phyloP scores from a whole-genome alignment of 108 stramenopile genomes.

The Pseudonitzschia multiseries region DNA sequence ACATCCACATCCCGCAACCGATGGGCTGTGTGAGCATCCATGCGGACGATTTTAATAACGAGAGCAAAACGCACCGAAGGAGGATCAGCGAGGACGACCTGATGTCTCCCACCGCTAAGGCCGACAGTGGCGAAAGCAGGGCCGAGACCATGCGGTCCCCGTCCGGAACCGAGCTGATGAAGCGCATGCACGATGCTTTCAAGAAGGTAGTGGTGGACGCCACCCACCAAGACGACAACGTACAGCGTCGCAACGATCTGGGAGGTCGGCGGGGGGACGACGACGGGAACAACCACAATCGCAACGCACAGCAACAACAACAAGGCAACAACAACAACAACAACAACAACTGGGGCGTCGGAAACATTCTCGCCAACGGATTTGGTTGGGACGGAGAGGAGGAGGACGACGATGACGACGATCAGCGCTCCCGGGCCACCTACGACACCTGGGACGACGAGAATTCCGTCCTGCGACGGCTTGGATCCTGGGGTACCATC shows the following conservation, averaged over 20 bases:
- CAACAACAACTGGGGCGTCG: background rate
- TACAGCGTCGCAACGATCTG: background rate
- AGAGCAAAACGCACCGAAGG: background rate
- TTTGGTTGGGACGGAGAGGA: constrained; percentile 12
- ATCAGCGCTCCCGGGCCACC: constrained; percentile 26
- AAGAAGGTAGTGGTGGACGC: constrained; percentile 7
- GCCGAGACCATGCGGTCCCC: too few relatives aligned
- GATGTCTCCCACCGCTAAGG: background rate
- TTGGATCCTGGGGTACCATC: constrained; percentile 45
- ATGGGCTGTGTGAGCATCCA: background rate
- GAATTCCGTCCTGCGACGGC: constrained; percentile 30
- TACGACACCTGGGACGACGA: constrained; percentile 39
- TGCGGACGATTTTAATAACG: background rate
- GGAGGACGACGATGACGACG: constrained; percentile 26
- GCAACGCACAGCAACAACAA: too few relatives aligned
- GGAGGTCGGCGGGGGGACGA: background rate
- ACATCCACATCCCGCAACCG: too few relatives aligned
- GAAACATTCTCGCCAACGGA: constrained; percentile 1
- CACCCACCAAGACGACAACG: background rate
- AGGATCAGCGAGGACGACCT: constrained; percentile 8
- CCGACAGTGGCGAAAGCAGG: too few relatives aligned
- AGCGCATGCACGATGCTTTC: constrained; percentile 1
- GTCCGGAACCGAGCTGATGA: background rate
- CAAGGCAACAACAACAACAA: constrained; percentile 1
- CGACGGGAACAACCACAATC: too few relatives aligned